A percentile compares a stretch with the other conserved stretches of the same genome.
Evolutionary conservation across 768 basidiomycete genomes (phyloP).

Genomic region (Russula compacta): DNA sequence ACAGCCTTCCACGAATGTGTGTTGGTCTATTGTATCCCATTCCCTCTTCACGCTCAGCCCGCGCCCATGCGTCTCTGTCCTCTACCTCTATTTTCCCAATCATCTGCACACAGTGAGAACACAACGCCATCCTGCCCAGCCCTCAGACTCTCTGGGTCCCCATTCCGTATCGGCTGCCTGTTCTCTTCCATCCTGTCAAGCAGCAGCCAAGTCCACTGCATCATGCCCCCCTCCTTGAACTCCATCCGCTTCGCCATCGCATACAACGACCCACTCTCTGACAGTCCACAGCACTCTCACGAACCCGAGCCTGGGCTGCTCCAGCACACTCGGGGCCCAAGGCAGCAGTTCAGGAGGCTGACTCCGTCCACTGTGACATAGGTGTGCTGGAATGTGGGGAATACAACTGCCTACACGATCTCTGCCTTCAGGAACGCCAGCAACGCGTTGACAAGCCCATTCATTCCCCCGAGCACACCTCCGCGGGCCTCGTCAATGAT

Average conservation of each 20-base stretch:
- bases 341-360: conserved; percentile 34
- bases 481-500: conserved; percentile 33
- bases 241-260: conserved; percentile 37
- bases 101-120: conserved; percentile 49
- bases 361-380: conserved; percentile 24
- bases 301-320: conserved; percentile 31
- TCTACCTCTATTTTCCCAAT: conserved; percentile 44
- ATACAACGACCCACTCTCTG: conserved; percentile 30
- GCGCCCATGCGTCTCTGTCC: too few species aligned
- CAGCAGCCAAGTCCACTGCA: conserved; percentile 33
- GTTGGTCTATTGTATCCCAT: too few species aligned
- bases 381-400: conserved; percentile 10
- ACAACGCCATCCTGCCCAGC: conserved; percentile 40
- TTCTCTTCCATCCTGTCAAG: neutral
- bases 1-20: too few species aligned
- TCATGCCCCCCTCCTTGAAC: conserved; percentile 35
- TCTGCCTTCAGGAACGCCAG: conserved; percentile 3
- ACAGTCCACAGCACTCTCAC: conserved; percentile 38
- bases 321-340: conserved; percentile 20
- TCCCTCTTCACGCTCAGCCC: too few species aligned
- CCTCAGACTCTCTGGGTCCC: conserved; percentile 24
- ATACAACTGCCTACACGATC: conserved; percentile 11
- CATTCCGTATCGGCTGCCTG: conserved; percentile 18
- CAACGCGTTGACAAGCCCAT: conserved; percentile 26
- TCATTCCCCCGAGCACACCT: conserved; percentile 31